Conservation (phyloP, 441 rosid species). For the Corymbia calophylla region DNA sequence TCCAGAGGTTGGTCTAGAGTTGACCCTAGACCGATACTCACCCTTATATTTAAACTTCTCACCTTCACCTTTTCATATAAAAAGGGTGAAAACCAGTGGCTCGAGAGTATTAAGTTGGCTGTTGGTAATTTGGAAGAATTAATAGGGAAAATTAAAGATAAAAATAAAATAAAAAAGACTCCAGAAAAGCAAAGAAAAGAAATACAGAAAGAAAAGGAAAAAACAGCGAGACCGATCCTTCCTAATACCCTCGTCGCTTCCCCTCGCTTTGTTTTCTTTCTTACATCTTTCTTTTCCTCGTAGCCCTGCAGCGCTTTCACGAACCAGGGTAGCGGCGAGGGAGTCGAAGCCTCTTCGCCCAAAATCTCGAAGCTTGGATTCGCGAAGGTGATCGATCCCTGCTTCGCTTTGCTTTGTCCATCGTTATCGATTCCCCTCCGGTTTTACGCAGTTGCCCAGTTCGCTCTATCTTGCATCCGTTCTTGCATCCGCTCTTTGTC, state of each 20-base stretch:
- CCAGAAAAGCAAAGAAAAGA: not conserved
- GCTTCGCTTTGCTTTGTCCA: not conserved
- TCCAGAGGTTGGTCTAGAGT: no score
- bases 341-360: not conserved
- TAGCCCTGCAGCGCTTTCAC: not conserved
- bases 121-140: not conserved
- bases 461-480: not conserved
- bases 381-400: not conserved
- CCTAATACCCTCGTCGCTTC: not conserved
- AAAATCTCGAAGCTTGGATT: not conserved
- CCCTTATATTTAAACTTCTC: no score
- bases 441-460: not conserved
- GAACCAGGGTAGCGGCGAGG: not conserved
- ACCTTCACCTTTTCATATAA: no score
- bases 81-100: no score
- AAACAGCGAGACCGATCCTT: not conserved
- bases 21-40: no score
- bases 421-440: not conserved
- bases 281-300: not conserved
- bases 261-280: not conserved
- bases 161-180: not conserved
- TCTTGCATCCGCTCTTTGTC: not conserved
- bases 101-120: no score
- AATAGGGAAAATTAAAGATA: not conserved
- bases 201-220: not conserved